Evolutionary conservation across 2,329 filamentous ascomycete genomes (phyloP), one percentile per base, ranked within the genome.

Genomic region (Colletotrichum cordylinicola): DNA sequence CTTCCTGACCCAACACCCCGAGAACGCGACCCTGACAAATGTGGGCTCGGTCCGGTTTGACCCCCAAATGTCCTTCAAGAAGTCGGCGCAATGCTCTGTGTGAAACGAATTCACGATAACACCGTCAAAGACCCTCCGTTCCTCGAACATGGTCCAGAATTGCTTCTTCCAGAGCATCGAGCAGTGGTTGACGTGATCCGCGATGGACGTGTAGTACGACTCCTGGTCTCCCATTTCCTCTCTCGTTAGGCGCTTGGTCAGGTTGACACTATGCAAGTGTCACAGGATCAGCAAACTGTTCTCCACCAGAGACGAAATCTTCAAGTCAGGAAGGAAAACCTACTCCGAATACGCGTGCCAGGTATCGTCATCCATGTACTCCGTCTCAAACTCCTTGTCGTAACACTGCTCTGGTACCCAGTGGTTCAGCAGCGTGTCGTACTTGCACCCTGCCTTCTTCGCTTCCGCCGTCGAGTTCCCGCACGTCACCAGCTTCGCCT

Each of bases 141-240:
- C 78, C 58, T 81, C 79, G 62, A 77, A 80, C 12, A 81, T 43
- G 6, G 77, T 78, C 73, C 77, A 77, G 31, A 80, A 81, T 65
- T 81, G 80, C 67, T 80, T 80, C 60, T 76, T 78, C 80, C 80
- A 81, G 18, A 81, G 66, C 78, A 79, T 77, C 1, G 78, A 78
- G 61, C 80, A 81, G 65, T 81, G 80, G 39, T 80, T 79, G 18
- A 81, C 62, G 58, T 81, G 80, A 52, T 81, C 80, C 1, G 77
- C 75, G 2, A 76, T 70, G 0, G 77, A 78, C 0, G 80, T 81
- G 43, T 76, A 81, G 65, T 81, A 81, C 27, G 73, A 61, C n/a
- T 75, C 77, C 6, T 55, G 16, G 13, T 80, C 78, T 16, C 72
- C 72, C 80, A 81, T 80, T 7, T 72, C 76, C 15, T 76, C 77